Evolutionary conservation across 2,329 filamentous ascomycete genomes (phyloP).

Genomic region (Aspergillus novoparasiticus): DNA sequence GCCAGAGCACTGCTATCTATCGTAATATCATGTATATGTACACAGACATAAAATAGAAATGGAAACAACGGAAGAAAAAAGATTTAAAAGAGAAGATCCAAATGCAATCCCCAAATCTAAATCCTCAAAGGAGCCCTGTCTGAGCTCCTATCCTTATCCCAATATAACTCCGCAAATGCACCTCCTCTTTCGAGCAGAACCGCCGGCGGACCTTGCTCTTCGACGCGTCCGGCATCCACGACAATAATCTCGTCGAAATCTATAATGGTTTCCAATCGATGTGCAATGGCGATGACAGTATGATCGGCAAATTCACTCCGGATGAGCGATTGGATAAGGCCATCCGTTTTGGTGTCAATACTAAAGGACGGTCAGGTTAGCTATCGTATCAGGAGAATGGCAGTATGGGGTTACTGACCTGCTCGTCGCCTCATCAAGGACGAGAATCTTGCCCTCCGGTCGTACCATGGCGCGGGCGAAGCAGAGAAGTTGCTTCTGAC

Average conservation of each 20-base stretch:
- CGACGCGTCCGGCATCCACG: neutral
- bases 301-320: slow-evolving; percentile 10
- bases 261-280: slow-evolving; percentile 1
- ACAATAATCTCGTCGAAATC: neutral
- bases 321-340: slow-evolving; percentile 4
- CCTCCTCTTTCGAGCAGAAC: neutral
- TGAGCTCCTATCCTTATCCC: neutral
- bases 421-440: neutral
- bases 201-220: neutral
- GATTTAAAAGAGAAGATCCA: too few species aligned
- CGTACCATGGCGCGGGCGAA: neutral
- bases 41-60: too few species aligned
- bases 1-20: neutral
- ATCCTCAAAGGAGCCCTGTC: neutral
- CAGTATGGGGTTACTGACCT: neutral
- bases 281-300: slow-evolving; percentile 6
- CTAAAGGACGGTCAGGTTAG: slow-evolving; percentile 1
- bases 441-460: neutral
- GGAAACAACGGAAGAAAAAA: neutral
- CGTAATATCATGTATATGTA: neutral
- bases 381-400: slow-evolving; percentile 11
- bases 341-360: slow-evolving; percentile 11
- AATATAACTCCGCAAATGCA: neutral
- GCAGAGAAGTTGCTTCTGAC: neutral
- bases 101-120: too few species aligned